Evolutionary conservation across 441 rosid genomes (phyloP).

Genomic region (Arabidopsis lyrata): DNA sequence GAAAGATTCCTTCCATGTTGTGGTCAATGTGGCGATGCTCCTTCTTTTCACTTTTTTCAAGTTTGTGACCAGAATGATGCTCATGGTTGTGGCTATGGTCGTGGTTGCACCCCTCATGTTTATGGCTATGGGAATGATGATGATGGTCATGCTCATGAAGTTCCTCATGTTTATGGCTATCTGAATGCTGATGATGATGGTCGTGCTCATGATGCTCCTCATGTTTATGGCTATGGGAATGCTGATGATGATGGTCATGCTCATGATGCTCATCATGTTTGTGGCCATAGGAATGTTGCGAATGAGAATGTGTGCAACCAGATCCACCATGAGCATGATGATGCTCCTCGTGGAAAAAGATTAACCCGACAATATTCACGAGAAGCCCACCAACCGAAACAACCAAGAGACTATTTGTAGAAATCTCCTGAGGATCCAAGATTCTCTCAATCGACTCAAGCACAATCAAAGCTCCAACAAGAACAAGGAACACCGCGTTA

Average conservation of each 20-base stretch:
- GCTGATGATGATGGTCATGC: slow-evolving; percentile 38
- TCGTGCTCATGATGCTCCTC: slow-evolving; percentile 49
- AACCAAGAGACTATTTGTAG: slow-evolving; percentile 76
- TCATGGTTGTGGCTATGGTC: slow-evolving; percentile 14
- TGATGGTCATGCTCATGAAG: slow-evolving; percentile 27
- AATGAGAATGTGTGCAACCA: slow-evolving; percentile 67
- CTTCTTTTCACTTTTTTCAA: slow-evolving; percentile 11
- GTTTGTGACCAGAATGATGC: slow-evolving; percentile 30
- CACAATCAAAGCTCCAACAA: slow-evolving; percentile 89
- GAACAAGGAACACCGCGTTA: slow-evolving; percentile 89
- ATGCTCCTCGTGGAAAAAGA: slow-evolving; percentile 98
- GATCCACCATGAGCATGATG: slow-evolving; percentile 99
- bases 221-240: slow-evolving; percentile 54
- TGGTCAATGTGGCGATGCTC: slow-evolving; percentile 85
- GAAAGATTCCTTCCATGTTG: slow-evolving; percentile 97
- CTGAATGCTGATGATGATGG: slow-evolving; percentile 37
- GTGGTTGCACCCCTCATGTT: slow-evolving; percentile 29
- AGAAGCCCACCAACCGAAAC: slow-evolving; percentile 92
- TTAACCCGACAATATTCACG: slow-evolving; percentile 84
- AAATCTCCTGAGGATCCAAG: slow-evolving; percentile 95
- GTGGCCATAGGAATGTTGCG: slow-evolving; percentile 56
- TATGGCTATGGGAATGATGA: slow-evolving; percentile 35
- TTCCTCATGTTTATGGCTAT: slow-evolving; percentile 35
- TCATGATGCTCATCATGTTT: slow-evolving; percentile 49
- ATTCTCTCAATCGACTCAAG: slow-evolving; percentile 93